Conservation (phyloP, 495 filamentous ascomycete species). For the Neurospora tetraspora region DNA sequence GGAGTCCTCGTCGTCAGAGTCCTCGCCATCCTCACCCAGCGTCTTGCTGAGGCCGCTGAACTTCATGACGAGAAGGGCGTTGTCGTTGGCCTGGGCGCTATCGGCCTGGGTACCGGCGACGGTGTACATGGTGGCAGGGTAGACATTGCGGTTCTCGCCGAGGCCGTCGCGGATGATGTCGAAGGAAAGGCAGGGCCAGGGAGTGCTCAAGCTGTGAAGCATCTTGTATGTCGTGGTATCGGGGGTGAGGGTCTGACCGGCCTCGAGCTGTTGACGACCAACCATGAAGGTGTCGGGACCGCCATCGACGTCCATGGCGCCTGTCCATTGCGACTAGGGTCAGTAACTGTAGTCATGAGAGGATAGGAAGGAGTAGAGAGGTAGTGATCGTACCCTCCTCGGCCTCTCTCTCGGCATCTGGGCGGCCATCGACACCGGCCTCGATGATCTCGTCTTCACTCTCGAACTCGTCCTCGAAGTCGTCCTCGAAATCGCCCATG, state of each 20-base stretch:
- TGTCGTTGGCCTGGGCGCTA: constrained; percentile 61
- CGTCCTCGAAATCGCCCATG: constrained; percentile 87
- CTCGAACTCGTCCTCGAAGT: constrained; percentile 94
- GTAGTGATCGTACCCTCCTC: constrained; percentile 44
- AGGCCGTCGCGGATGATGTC: constrained; percentile 84
- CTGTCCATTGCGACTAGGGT: constrained; percentile 23
- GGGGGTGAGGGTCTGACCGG: constrained; percentile 81
- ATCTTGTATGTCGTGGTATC: constrained; percentile 91
- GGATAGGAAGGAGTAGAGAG: too few species aligned
- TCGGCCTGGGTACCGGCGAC: constrained; percentile 92
- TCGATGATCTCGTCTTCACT: constrained; percentile 94
- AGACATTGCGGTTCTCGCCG: constrained; percentile 80
- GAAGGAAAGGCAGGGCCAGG: constrained; percentile 95
- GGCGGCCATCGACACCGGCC: constrained; percentile 84
- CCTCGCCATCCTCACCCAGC: constrained; percentile 52
- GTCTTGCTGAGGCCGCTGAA: constrained; percentile 82
- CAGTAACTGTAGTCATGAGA: constrained; percentile 7
- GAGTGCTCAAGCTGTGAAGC: constrained; percentile 83
- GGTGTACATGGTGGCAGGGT: constrained; percentile 87
- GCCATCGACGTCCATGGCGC: constrained; percentile 84
- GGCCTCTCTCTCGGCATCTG: constrained; percentile 84
- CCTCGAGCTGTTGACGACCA: constrained; percentile 72
- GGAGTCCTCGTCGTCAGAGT: constrained; percentile 63
- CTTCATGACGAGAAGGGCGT: constrained; percentile 91
- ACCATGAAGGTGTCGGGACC: constrained; percentile 75